A percentile compares a stretch with the other conserved stretches of the same genome.
These are phyloP conservation scores for Calonectria pteridis DNA, from an alignment of 2,329 filamentous ascomycete species.

Conservation along the genomic window DNA sequence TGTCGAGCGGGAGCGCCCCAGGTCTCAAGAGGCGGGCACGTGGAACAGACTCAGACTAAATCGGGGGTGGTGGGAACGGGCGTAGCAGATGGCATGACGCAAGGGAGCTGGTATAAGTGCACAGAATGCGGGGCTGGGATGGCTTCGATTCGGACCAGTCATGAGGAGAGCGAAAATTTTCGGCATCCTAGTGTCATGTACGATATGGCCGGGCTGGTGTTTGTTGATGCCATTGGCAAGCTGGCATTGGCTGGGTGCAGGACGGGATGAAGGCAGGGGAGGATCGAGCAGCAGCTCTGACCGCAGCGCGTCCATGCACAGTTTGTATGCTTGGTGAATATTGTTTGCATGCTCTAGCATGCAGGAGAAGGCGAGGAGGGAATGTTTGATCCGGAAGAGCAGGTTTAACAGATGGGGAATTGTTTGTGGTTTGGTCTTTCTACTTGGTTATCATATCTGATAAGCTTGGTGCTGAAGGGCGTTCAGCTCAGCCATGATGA, in stretches of 20 bases:
- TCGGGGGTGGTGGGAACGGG: background rate
- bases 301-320: background rate
- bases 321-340: background rate
- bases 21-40: background rate
- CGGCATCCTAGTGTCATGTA: background rate
- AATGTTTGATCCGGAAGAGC: background rate
- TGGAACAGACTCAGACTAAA: background rate
- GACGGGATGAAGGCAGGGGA: background rate
- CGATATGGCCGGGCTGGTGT: background rate
- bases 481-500: background rate
- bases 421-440: background rate
- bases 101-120: conserved; percentile 1
- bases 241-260: background rate
- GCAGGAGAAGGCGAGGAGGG: background rate
- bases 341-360: background rate
- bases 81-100: conserved; percentile 11
- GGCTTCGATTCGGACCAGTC: background rate
- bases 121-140: background rate
- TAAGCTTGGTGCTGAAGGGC: background rate
- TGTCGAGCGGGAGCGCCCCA: background rate
- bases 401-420: background rate
- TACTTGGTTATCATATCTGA: background rate
- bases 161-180: background rate
- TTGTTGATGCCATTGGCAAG: background rate
- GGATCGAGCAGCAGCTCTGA: background rate